A percentile compares a stretch with the other conserved stretches of the same genome.
Conservation (phyloP, 164 flowering plant species). For the Saururus chinensis region DNA sequence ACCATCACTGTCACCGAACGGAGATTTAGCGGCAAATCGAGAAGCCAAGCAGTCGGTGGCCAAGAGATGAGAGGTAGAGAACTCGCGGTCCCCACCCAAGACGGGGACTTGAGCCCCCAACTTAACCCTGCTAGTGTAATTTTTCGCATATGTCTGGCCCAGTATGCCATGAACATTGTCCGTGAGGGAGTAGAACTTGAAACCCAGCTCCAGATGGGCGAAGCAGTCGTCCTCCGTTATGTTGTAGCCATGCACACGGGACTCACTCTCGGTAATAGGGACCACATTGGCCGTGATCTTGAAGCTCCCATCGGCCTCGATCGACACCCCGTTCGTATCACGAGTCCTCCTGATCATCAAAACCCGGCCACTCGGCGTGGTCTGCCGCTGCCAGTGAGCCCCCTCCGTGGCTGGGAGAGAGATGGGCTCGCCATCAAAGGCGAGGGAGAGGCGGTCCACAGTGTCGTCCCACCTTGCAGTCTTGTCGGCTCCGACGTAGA, state of each 20-base stretch:
- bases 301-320: constrained; percentile 35
- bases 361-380: constrained; percentile 4
- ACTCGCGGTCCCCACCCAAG: neutral
- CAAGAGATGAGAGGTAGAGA: too few species aligned
- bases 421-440: constrained; percentile 31
- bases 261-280: constrained; percentile 47
- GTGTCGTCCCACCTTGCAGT: constrained; percentile 48
- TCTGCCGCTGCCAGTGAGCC: constrained; percentile 19
- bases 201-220: constrained; percentile 16
- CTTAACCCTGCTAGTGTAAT: constrained; percentile 8
- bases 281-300: constrained; percentile 49
- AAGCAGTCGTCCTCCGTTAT: constrained; percentile 16
- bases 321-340: constrained; percentile 21
- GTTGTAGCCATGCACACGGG: constrained; percentile 31
- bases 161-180: constrained; percentile 12
- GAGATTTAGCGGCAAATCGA: too few species aligned
- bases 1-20: too few species aligned
- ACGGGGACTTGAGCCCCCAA: neutral
- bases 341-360: constrained; percentile 17
- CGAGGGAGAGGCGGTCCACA: constrained; percentile 30
- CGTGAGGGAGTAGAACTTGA: constrained; percentile 12
- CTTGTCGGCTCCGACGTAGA: constrained; percentile 36
- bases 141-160: constrained; percentile 12
- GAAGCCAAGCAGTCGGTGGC: too few species aligned
- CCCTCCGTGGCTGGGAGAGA: constrained; percentile 24